Evolutionary conservation across 106 monocot species (phyloP), one percentile per base, ranked within the genome.

Genomic region (Allium sativum): DNA sequence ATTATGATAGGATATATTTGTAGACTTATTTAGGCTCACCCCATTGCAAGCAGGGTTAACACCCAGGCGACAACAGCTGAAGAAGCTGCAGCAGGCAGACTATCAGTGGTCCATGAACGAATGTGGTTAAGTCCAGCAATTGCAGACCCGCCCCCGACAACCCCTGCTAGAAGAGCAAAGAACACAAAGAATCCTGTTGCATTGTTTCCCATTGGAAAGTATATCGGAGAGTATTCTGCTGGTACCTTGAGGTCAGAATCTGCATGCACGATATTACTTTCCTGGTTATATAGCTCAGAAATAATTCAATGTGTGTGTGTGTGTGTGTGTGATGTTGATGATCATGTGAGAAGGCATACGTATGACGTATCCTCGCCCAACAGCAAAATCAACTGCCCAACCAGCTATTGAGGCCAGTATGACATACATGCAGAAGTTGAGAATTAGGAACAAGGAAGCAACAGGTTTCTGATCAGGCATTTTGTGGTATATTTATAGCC

Each of bases 1-100:
- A 21, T 15, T 55, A 9, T 55, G 54, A 8, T n/a, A 55, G 14
- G 14, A 16, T 15, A 0, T 55, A 17, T 55, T 55, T 55, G 9
- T 55, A 1, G 9, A 15, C 14, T 17, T 8, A 9, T 17, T 15
- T 18, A 9, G n/a, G 3, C 9, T 17, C 14, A 81, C 85, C 85
- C 85, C 85, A 81, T 77, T 12, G 81, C 73, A 22, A 81, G 71
- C 18, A 85, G 85, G 47, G 85, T 85, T 18, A 85, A 81, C 3
- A 56, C 21, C 85, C 85, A 85, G 0, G 85, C 77, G 15, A 68
- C 65, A 52, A 69, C 6, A 1, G 68, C 85, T 6, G 85, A 59
- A 1, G 85, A 64, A 0, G 68, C 81, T 2, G 77, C 85, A 7
- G 81, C 22, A 0, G 85, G 77, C 48, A 77, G 21, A 56, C 69